Evolutionary conservation across 1,284 basidiomycete species (phyloP).

Genomic region (Apiotrichum porosum): DNA sequence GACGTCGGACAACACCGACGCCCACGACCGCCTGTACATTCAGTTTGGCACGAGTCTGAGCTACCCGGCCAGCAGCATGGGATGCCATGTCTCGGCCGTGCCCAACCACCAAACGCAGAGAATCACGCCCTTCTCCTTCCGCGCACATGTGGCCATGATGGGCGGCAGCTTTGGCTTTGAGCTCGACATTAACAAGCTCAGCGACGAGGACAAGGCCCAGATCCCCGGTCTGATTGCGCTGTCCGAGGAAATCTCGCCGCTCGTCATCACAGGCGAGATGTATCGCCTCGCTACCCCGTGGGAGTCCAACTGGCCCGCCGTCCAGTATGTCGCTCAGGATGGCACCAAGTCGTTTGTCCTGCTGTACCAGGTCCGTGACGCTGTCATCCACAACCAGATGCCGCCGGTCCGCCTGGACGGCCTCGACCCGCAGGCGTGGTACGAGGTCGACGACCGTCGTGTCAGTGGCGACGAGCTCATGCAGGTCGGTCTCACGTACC

Average conservation of each 20-base stretch:
- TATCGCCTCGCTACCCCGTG: slow-evolving; percentile 22
- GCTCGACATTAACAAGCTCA: slow-evolving; percentile 24
- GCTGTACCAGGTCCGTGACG: slow-evolving; percentile 6
- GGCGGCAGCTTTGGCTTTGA: slow-evolving; percentile 36
- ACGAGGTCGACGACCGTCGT: slow-evolving; percentile 14
- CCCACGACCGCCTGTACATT: slow-evolving; percentile 27
- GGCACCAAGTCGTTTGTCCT: slow-evolving; percentile 13
- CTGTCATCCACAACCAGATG: slow-evolving; percentile 1
- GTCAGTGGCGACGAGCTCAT: slow-evolving; percentile 2
- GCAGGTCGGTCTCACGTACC: slow-evolving; percentile 3
- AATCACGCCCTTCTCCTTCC: slow-evolving; percentile 29
- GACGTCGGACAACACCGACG: slow-evolving; percentile 38
- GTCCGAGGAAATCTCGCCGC: slow-evolving; percentile 21
- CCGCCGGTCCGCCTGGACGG: slow-evolving; percentile 20
- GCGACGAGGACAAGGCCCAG: slow-evolving; percentile 13
- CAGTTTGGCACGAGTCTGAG: slow-evolving; percentile 30
- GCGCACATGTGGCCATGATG: slow-evolving; percentile 41
- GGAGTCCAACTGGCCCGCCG: slow-evolving; percentile 29
- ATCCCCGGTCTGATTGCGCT: slow-evolving; percentile 21
- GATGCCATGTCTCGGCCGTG: slow-evolving; percentile 29
- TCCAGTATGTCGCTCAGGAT: slow-evolving; percentile 12
- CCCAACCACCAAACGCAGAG: slow-evolving; percentile 33
- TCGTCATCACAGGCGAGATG: slow-evolving; percentile 27
- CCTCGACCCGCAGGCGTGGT: slow-evolving; percentile 11
- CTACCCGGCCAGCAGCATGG: slow-evolving; percentile 30